Percentiles rank a stretch among this genome's conserved stretches.
Evolutionary conservation across 192 early-diverging fungal genomes (phyloP).

Genomic region (Podila minutissima): DNA sequence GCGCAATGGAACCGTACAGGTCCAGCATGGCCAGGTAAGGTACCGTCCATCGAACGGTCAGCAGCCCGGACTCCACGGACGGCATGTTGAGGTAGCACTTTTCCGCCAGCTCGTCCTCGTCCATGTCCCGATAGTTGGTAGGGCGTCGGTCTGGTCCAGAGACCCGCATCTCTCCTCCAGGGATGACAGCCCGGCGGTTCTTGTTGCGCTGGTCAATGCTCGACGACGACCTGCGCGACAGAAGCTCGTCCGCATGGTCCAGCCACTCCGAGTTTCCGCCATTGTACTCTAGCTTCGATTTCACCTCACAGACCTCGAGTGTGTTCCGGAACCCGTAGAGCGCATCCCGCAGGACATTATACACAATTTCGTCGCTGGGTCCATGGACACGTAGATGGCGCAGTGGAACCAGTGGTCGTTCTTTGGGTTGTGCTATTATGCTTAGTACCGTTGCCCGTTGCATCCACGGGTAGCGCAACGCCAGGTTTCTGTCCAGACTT

Average conservation of each 20-base stretch:
- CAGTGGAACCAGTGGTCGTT: slow-evolving; percentile 8
- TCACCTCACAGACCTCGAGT: slow-evolving; percentile 11
- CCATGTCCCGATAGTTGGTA: not conserved
- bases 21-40: slow-evolving; percentile 12
- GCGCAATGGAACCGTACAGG: slow-evolving; percentile 25
- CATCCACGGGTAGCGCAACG: not conserved
- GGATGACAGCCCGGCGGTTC: too few species aligned
- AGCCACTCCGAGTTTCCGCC: slow-evolving; percentile 22
- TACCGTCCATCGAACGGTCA: slow-evolving; percentile 19
- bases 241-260: slow-evolving; percentile 5
- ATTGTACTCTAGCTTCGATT: slow-evolving; percentile 12
- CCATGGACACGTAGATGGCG: slow-evolving; percentile 14
- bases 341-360: slow-evolving; percentile 29
- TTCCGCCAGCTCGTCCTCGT: not conserved
- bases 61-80: slow-evolving; percentile 2
- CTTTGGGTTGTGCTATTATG: not conserved
- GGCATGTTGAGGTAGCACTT: slow-evolving; percentile 4
- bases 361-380: slow-evolving; percentile 18
- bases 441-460: too few species aligned
- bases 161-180: too few species aligned
- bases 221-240: not conserved
- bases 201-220: not conserved
- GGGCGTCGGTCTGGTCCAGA: too few species aligned
- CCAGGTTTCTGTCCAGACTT: not conserved
- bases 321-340: slow-evolving; percentile 31